Conservation (phyloP, 768 basidiomycete species). For the Mycena leptocephala region DNA sequence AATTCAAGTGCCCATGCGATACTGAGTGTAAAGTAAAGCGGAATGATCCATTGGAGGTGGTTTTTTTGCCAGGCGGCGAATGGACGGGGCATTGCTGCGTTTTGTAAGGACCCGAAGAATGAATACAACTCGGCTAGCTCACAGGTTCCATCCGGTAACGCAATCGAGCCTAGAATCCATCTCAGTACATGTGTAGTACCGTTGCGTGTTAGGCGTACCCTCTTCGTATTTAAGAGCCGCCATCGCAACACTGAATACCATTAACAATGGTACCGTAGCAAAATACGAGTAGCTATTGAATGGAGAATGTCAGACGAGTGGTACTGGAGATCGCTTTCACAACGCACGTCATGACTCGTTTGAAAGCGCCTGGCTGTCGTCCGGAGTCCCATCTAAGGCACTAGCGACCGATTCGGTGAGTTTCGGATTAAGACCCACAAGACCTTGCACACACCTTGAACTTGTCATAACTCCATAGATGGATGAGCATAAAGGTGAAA, state of each 20-base stretch:
- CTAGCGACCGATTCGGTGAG: slow-evolving; percentile 1
- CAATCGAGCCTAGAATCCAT: slow-evolving; percentile 55
- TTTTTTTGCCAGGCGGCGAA: slow-evolving; percentile 63
- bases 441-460: slow-evolving; percentile 57
- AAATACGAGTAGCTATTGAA: slow-evolving; percentile 81
- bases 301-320: background rate
- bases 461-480: slow-evolving; percentile 87
- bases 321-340: background rate
- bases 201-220: slow-evolving; percentile 58
- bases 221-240: slow-evolving; percentile 81
- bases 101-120: slow-evolving; percentile 4
- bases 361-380: slow-evolving; percentile 88
- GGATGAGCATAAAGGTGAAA: slow-evolving; percentile 75
- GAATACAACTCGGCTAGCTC: slow-evolving; percentile 34
- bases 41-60: slow-evolving; percentile 73
- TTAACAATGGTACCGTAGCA: slow-evolving; percentile 76
- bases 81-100: slow-evolving; percentile 72
- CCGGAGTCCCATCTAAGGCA: slow-evolving; percentile 85
- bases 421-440: background rate
- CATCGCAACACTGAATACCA: slow-evolving; percentile 75
- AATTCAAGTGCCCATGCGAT: slow-evolving; percentile 85
- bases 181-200: background rate
- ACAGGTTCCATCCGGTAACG: slow-evolving; percentile 54
- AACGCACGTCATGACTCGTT: slow-evolving; percentile 89
- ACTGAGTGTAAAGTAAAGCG: slow-evolving; percentile 81